These are phyloP conservation scores for Aurantiochytrium sp. DNA, from an alignment of 108 stramenopile species.

Conservation along the genomic window DNA sequence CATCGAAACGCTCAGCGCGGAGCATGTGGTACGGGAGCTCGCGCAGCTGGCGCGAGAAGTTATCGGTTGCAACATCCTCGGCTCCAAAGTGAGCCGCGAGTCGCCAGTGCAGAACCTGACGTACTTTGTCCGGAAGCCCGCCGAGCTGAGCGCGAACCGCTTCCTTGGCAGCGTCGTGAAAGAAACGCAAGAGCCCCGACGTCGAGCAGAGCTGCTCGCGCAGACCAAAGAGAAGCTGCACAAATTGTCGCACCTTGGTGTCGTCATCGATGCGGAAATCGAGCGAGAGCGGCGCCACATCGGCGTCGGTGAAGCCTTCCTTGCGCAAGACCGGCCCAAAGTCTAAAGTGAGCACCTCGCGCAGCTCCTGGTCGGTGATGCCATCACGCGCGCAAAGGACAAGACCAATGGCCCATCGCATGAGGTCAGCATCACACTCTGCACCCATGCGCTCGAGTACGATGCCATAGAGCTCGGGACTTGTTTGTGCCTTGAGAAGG, in stretches of 20 bases:
- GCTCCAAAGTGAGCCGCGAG: not conserved
- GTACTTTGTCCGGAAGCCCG: not conserved
- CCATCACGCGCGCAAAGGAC: not conserved
- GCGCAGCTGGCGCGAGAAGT: not conserved
- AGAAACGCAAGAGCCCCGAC: not conserved
- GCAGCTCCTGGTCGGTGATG: constrained; percentile 4
- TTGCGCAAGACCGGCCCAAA: not conserved
- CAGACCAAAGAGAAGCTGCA: not conserved
- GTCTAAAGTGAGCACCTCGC: not conserved
- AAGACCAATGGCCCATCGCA: not conserved
- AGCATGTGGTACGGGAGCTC: not conserved
- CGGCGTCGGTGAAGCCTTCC: not conserved
- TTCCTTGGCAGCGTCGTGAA: constrained; percentile 13
- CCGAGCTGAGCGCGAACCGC: not conserved
- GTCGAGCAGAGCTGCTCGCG: constrained; percentile 9
- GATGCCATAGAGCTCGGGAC: not conserved
- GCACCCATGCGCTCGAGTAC: not conserved
- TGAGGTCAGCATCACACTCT: not conserved
- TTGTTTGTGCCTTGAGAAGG: not conserved
- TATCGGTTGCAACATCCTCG: not conserved
- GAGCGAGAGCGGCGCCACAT: not conserved
- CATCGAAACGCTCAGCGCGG: not conserved
- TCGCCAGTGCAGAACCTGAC: not conserved
- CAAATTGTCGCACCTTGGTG: not conserved
- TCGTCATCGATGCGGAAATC: not conserved